Percentiles rank a stretch among this genome's conserved stretches.
Evolutionary conservation across 2,329 filamentous ascomycete species (phyloP).

Genomic region (Penicillium sp.): DNA sequence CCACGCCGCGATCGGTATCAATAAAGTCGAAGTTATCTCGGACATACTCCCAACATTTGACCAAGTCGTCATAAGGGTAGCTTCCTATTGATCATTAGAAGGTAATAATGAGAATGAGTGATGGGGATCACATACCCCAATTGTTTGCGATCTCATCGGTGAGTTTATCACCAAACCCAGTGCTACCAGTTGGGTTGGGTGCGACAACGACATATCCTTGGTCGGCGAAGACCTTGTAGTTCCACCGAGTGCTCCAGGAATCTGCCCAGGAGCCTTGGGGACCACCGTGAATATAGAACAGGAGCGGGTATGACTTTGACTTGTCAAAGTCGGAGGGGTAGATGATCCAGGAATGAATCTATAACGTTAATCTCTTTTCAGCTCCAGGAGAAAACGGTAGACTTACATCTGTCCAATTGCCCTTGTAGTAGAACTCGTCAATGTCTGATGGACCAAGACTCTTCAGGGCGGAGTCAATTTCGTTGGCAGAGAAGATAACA

Average conservation of each 20-base stretch:
- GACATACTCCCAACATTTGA: slow-evolving; percentile 74
- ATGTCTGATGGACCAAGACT: slow-evolving; percentile 37
- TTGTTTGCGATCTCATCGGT: slow-evolving; percentile 73
- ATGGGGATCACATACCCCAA: slow-evolving; percentile 61
- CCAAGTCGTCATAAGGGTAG: slow-evolving; percentile 75
- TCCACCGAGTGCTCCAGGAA: slow-evolving; percentile 80
- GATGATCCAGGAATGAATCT: slow-evolving; percentile 44
- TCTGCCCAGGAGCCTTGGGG: slow-evolving; percentile 76
- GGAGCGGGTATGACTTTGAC: slow-evolving; percentile 72
- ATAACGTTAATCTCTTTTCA: slow-evolving; percentile 9
- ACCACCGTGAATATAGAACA: slow-evolving; percentile 79
- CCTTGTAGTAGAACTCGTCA: slow-evolving; percentile 40
- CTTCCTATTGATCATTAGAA: slow-evolving; percentile 23
- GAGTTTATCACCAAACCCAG: slow-evolving; percentile 76
- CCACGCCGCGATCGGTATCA: slow-evolving; percentile 42
- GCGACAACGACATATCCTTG: slow-evolving; percentile 81
- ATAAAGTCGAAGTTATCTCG: slow-evolving; percentile 38
- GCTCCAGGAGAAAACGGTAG: not conserved
- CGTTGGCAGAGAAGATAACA: slow-evolving; percentile 39
- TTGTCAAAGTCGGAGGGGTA: slow-evolving; percentile 61
- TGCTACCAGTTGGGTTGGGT: slow-evolving; percentile 81
- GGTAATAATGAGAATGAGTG: not conserved
- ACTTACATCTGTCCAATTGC: slow-evolving; percentile 39
- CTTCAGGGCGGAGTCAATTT: slow-evolving; percentile 41
- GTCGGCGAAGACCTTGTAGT: slow-evolving; percentile 80